Conservation (phyloP, 768 basidiomycete species). For the Tylopilus subfusipes region DNA sequence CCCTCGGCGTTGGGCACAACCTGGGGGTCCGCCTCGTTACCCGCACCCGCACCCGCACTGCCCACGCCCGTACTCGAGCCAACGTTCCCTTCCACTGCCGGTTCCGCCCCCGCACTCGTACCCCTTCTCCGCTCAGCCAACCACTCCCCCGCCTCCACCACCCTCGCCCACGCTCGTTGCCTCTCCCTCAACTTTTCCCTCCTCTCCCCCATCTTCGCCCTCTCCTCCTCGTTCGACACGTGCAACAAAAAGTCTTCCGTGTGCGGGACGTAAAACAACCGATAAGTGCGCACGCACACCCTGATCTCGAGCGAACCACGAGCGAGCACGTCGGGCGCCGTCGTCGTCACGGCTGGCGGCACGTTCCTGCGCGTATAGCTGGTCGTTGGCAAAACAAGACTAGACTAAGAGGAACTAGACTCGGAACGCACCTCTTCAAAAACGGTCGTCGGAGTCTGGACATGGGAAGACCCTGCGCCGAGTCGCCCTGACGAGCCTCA, state of each 20-base stretch:
- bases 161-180: conserved; percentile 14
- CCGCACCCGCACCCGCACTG: neutral
- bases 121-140: neutral
- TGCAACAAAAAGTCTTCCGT: conserved; percentile 25
- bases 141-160: conserved; percentile 17
- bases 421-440: conserved; percentile 54
- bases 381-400: neutral
- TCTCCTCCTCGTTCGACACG: conserved; percentile 8
- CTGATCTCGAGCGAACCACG: conserved; percentile 73
- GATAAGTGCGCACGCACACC: conserved; percentile 51
- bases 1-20: neutral
- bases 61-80: neutral
- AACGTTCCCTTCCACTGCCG: neutral
- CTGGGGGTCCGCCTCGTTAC: neutral
- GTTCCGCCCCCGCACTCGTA: neutral
- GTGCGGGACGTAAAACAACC: conserved; percentile 25
- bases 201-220: neutral
- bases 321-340: conserved; percentile 44
- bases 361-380: conserved; percentile 18
- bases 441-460: conserved; percentile 55
- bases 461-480: conserved; percentile 51
- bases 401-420: neutral
- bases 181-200: conserved; percentile 5
- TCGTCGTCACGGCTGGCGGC: conserved; percentile 14
- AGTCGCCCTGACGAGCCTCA: conserved; percentile 43